Base-by-base conservation (phyloP, 495 filamentous ascomycete species). In the Penicillium cinerascens region DNA sequence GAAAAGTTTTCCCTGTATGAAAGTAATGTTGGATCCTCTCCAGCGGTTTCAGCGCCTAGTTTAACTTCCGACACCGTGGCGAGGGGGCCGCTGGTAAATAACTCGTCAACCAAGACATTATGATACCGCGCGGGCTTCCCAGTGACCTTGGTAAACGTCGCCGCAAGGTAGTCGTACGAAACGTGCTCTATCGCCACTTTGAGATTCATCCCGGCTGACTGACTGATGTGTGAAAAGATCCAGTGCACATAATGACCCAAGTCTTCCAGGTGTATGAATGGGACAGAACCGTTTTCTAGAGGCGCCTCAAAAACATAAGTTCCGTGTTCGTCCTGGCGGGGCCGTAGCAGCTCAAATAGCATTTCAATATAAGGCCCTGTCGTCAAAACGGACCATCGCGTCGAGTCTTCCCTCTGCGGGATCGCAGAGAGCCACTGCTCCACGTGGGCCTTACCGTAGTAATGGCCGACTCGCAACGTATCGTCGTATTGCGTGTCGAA, bases 341-440 rank as follows among this genome's bases (percentile, higher is more conserved):
- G 42, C 42, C 42, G 42, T 20, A 44, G 42, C 13, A 44, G 22
- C 42, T 44, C 42, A 8, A 20, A 44, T 9, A 44, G 42, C 42
- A 44, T 44, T 26, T 44, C 42, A 5, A 44, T 44, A 26, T 44
- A 44, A 2, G 42, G 42, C 5, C 42, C 42, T 8, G 42, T 44
- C 2, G 42, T 44, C 5, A 44, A 16, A n/a, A 44, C 15, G 6
- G 42, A 44, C 42, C 42, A 44, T 44, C 42, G 42, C 5, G 42
- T 44, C n/a, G 21, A 44, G 15, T 16, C 42, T 26, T 44, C 21
- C 7, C 18, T 3, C 22, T 44, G 42, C 4, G 42, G 42, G 15
- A 44, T 97, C 38, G 95, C 96, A 68, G 90, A 95, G 55, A 75
- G 81, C 27, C 79, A 75, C 35, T 37, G 35, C 35, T 37, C 35